These are phyloP conservation scores for Diplosphaera chodatii DNA, from an alignment of 139 green algal species.

Conservation along the genomic window DNA sequence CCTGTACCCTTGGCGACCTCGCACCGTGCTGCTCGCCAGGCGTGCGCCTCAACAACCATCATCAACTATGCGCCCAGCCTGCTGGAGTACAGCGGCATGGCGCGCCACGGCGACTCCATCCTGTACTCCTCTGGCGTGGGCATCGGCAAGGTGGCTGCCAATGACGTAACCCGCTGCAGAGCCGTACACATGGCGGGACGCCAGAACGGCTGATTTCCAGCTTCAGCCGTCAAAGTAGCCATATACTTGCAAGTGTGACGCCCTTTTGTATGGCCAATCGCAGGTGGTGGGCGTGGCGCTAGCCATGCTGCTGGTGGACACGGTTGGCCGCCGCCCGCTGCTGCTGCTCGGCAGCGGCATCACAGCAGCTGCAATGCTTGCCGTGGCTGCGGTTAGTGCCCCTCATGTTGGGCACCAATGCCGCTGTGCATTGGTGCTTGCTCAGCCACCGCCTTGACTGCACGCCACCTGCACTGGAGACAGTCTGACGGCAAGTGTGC, in stretches of 20 bases:
- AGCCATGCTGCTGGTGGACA: slow-evolving; percentile 55
- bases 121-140: slow-evolving; percentile 43
- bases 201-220: too few relatives aligned
- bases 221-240: too few relatives aligned
- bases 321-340: slow-evolving; percentile 59
- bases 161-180: too few relatives aligned
- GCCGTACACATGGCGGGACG: too few relatives aligned
- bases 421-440: too few relatives aligned
- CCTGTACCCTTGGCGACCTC: too few relatives aligned
- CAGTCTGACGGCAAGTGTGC: too few relatives aligned
- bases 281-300: slow-evolving; percentile 49
- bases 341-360: slow-evolving; percentile 55
- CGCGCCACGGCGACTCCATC: slow-evolving; percentile 22
- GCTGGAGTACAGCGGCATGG: slow-evolving; percentile 31
- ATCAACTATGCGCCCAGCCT: slow-evolving; percentile 77
- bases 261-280: not conserved
- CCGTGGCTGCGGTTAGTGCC: slow-evolving; percentile 1
- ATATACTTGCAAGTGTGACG: too few relatives aligned
- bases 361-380: slow-evolving; percentile 30
- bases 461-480: too few relatives aligned
- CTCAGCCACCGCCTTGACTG: too few relatives aligned
- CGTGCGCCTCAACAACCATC: slow-evolving; percentile 58
- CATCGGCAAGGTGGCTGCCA: slow-evolving; percentile 57
- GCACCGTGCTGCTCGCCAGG: slow-evolving; percentile 39
- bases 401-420: too few relatives aligned